Conservation (phyloP, 2,329 filamentous ascomycete species). For the Neocucurbitaria cava region DNA sequence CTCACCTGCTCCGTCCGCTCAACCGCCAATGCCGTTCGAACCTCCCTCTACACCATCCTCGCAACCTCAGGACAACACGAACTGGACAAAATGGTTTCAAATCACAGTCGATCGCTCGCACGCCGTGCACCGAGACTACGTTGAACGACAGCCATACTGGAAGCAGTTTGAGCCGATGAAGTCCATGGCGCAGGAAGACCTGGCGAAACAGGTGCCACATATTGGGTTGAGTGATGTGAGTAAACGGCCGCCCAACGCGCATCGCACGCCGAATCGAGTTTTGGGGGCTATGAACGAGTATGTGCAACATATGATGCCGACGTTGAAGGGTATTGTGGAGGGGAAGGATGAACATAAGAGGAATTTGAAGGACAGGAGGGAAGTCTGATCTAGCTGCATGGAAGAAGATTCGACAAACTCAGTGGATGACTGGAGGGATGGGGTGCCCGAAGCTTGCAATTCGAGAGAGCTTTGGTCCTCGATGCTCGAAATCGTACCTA, state of each 20-base stretch:
- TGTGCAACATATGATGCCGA: constrained; percentile 38
- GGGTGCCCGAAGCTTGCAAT: too few species aligned
- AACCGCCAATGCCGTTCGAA: constrained; percentile 35
- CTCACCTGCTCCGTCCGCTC: neutral
- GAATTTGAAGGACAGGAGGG: constrained; percentile 3
- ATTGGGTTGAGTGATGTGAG: constrained; percentile 51
- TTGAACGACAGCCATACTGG: constrained; percentile 48
- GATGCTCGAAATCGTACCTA: too few species aligned
- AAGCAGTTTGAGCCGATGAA: constrained; percentile 42
- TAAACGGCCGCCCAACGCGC: constrained; percentile 41
- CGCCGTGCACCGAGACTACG: constrained; percentile 50
- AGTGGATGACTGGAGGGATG: neutral
- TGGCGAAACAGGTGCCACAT: constrained; percentile 50
- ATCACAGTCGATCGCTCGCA: constrained; percentile 49
- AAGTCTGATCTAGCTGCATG: neutral
- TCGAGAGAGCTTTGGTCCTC: too few species aligned
- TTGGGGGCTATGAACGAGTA: constrained; percentile 33
- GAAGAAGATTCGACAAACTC: too few species aligned
- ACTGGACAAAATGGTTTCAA: constrained; percentile 49
- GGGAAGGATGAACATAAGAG: constrained; percentile 21
- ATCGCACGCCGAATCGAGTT: constrained; percentile 41
- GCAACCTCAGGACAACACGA: constrained; percentile 2
- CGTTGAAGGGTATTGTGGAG: constrained; percentile 40
- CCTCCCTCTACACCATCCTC: constrained; percentile 3
- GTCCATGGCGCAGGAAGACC: constrained; percentile 45